Evolutionary conservation across 352 stramenopile species (phyloP), one percentile per base, ranked within the genome.

Genomic region (Pythium angustatum): DNA sequence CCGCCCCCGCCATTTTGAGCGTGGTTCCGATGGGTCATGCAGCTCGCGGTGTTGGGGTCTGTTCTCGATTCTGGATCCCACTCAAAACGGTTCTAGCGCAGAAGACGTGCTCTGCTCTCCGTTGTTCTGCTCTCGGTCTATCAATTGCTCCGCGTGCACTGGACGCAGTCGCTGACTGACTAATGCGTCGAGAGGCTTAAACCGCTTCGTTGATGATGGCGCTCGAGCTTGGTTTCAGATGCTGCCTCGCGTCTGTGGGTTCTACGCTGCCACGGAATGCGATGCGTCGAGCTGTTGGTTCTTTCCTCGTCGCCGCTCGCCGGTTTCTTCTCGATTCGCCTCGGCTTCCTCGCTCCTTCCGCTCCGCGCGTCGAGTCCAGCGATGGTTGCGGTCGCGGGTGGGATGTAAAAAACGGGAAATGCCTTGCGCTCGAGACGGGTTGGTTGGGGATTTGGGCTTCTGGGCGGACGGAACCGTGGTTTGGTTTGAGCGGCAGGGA

Each of bases 351-450:
- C 48, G 58, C 53, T 57, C 41, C 40, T 72, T 72, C 66, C 54
- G 31, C 26, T 57, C 17, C 40, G 43, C 27, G 40, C n/a, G n/a
- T n/a, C n/a, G n/a, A n/a, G 33, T 14, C 8, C 33, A 38, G 8
- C 60, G 24, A 41, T 40, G 44, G 9, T 34, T n/a, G 24, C 28
- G 49, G 31, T n/a, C 50, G 34, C 15, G 43, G 21, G 33, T 50
- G 33, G 41, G 33, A 71, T 45, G 66, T 75, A 75, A 71, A 75
- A 75, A 71, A 68, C 62, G 55, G 68, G 62, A 71, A 71, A 71
- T 71, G 62, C 52, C 17, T 59, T 47, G 55, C 15, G 27, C 17
- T 7, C 5, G 53, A 40, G 17, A 47, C 40, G 22, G 34, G 30
- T 24, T 17, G 26, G 51, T 58, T 31, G 21, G 45, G 58, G 43